phyloP scores from a whole-genome alignment of 2,329 filamentous ascomycete species.

The Chaetomiaceae sp. region DNA sequence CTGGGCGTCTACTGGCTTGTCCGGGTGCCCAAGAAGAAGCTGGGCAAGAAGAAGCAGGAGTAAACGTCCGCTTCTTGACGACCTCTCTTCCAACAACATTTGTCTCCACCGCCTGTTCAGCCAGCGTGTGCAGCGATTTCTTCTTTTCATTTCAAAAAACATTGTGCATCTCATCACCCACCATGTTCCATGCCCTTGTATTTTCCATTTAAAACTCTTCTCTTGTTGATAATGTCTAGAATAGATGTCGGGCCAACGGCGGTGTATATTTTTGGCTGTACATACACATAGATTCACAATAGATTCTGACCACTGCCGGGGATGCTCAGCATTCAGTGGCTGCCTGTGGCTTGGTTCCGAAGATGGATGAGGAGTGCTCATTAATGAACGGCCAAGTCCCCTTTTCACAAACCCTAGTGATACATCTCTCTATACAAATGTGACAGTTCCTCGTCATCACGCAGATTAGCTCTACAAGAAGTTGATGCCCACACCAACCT shows the following conservation, averaged over 20 bases:
- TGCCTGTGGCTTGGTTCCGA: too few species aligned
- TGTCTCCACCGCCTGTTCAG: slow-evolving; percentile 36
- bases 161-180: neutral
- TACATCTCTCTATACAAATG: slow-evolving; percentile 1
- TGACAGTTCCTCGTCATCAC: neutral
- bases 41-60: slow-evolving; percentile 23
- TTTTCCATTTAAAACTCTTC: neutral
- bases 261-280: neutral
- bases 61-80: slow-evolving; percentile 6
- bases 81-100: slow-evolving; percentile 32
- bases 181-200: neutral
- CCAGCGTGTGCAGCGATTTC: neutral
- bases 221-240: slow-evolving; percentile 12
- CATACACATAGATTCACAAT: neutral
- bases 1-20: slow-evolving; percentile 45
- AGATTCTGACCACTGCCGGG: neutral
- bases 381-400: too few species aligned
- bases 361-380: too few species aligned
- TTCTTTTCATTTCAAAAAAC: neutral
- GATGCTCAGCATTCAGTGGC: too few species aligned
- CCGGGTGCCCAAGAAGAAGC: slow-evolving; percentile 34
- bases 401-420: neutral
- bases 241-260: neutral
- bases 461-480: slow-evolving; percentile 61
- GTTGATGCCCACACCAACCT: slow-evolving; percentile 93